A percentile compares a stretch with the other conserved stretches of the same genome.
Conservation (phyloP, 148 eudicot species). For the Rhododendron griersonianum region DNA sequence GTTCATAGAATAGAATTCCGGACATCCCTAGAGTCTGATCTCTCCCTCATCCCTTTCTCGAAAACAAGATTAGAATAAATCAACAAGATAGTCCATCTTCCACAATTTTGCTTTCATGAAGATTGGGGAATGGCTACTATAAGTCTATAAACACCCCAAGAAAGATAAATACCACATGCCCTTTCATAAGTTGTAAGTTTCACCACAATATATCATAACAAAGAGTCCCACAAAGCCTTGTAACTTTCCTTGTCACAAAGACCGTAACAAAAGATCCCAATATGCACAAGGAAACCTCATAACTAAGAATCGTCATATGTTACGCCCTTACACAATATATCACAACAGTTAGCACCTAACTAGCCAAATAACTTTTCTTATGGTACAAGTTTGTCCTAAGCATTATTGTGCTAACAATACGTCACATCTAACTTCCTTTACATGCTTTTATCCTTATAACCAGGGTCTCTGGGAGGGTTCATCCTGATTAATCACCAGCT, state of each 20-base stretch:
- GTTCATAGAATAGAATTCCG: background rate
- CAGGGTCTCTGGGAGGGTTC: background rate
- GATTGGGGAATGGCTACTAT: background rate
- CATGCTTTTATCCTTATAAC: background rate
- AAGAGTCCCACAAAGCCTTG: background rate
- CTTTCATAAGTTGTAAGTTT: background rate
- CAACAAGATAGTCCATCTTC: background rate
- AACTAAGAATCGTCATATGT: background rate
- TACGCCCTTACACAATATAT: background rate
- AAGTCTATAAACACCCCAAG: background rate
- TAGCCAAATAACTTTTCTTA: background rate
- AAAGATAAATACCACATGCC: background rate
- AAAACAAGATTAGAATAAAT: background rate
- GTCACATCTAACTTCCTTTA: background rate
- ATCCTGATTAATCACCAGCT: background rate
- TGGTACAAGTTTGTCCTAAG: background rate
- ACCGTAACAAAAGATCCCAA: background rate
- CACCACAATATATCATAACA: background rate
- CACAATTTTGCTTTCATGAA: background rate
- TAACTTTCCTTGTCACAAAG: background rate
- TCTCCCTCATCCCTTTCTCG: background rate
- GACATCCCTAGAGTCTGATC: background rate
- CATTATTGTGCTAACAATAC: background rate
- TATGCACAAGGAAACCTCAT: background rate
- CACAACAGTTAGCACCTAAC: background rate